Percentiles rank a stretch among this genome's conserved stretches.
Evolutionary conservation across 2,329 filamentous ascomycete species (phyloP).

Genomic region (Neofusicoccum kwambonambiense): DNA sequence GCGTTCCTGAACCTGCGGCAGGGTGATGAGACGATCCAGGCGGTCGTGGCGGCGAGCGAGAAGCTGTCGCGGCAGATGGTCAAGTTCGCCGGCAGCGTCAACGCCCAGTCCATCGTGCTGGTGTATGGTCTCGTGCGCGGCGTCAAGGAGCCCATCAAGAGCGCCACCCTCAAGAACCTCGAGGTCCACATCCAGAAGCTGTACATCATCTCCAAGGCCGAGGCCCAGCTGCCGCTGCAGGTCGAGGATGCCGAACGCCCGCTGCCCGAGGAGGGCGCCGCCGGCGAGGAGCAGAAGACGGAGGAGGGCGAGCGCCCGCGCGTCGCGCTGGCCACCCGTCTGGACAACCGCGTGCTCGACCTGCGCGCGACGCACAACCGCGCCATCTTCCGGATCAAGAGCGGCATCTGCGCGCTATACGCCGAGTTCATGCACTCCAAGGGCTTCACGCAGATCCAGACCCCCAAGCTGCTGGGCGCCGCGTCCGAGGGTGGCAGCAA

Average conservation of each 20-base stretch:
- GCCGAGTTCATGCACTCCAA: conserved; percentile 72
- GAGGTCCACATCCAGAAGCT: conserved; percentile 89
- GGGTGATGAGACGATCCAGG: conserved; percentile 75
- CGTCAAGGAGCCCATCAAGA: conserved; percentile 84
- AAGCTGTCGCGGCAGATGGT: conserved; percentile 83
- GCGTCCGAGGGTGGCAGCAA: conserved; percentile 91
- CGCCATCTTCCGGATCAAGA: conserved; percentile 73
- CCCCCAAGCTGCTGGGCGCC: conserved; percentile 83
- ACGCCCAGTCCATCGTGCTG: conserved; percentile 76
- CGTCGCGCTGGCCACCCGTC: conserved; percentile 77
- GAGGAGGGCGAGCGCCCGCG: conserved; percentile 59
- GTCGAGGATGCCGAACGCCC: conserved; percentile 53
- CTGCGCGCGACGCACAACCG: conserved; percentile 89
- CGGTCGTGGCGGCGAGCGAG: conserved; percentile 65
- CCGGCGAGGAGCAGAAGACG: conserved; percentile 46
- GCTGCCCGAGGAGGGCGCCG: conserved; percentile 47
- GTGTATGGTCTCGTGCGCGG: conserved; percentile 80
- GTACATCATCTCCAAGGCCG: conserved; percentile 69
- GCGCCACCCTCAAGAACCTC: conserved; percentile 72
- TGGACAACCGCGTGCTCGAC: conserved; percentile 91
- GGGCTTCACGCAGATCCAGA: conserved; percentile 81
- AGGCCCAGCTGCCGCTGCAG: conserved; percentile 60
- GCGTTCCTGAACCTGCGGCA: conserved; percentile 84
- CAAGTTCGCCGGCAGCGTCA: conserved; percentile 77
- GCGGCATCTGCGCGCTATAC: conserved; percentile 68